A percentile compares a stretch with the other conserved stretches of the same genome.
phyloP scores from a whole-genome alignment of 2,329 filamentous ascomycete genomes.

The Claviceps citrina region DNA sequence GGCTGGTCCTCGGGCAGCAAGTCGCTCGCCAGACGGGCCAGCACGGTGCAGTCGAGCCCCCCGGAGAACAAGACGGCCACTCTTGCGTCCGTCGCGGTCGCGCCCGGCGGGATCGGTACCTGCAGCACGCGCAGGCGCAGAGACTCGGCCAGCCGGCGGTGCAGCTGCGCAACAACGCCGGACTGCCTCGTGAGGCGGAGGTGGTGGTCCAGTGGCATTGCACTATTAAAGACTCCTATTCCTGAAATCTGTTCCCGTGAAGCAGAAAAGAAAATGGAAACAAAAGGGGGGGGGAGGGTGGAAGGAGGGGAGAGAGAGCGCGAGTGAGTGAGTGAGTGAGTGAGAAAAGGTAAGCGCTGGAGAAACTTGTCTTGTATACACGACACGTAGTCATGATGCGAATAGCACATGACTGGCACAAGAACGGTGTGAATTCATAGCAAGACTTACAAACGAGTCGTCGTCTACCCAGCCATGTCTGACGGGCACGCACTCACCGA shows the following conservation, averaged over 20 bases:
- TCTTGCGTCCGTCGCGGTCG: constrained; percentile 26
- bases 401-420: too few species aligned
- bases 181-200: constrained; percentile 19
- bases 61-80: constrained; percentile 85
- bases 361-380: background rate
- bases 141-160: constrained; percentile 41
- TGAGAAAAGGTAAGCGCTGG: constrained; percentile 29
- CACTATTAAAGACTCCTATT: constrained; percentile 37
- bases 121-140: constrained; percentile 48
- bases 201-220: constrained; percentile 22
- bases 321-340: too few species aligned
- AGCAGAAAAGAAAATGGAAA: background rate
- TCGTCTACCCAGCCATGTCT: constrained; percentile 19
- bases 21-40: constrained; percentile 69
- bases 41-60: constrained; percentile 78
- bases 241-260: constrained; percentile 30
- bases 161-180: constrained; percentile 36
- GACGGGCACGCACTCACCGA: constrained; percentile 7
- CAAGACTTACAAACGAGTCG: constrained; percentile 30
- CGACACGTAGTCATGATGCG: too few species aligned
- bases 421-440: too few species aligned
- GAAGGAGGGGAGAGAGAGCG: too few species aligned
- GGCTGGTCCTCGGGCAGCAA: constrained; percentile 51
- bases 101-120: constrained; percentile 43
- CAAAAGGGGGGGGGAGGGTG: background rate